Base-by-base conservation (phyloP, 2,329 filamentous ascomycete species). In the Colletotrichum sansevieriae region DNA sequence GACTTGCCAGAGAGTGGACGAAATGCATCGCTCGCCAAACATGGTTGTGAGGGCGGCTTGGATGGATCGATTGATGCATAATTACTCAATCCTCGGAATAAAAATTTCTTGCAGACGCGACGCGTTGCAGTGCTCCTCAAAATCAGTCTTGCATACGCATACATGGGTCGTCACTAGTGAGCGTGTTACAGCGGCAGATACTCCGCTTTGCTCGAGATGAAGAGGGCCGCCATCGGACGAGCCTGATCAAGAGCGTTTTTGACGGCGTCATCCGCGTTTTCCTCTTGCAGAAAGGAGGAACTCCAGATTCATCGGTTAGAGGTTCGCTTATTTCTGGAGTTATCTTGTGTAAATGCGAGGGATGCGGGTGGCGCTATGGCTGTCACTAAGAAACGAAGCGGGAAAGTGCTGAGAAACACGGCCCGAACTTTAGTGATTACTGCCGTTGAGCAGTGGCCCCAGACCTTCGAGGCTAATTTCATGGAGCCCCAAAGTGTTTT, bases 151-250 rank as follows among this genome's bases (percentile, higher is more conserved):
- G 62, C 62, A 65, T 61, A 43, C 35, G 37, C 46, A 35, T 39
- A 6, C 49, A 55, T 43, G 47, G 46, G 61, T 54, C 59, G 47
- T 65, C 62, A 49, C 47, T 49, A 65, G 55, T 46, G 61, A 59
- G 13, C 46, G 60, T 68, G 65, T 65, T 65, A 25, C 18, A 60
- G 55, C 61, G 65, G 47, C 61, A 60, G 39, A 25, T 66, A 41
- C 65, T 60, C 43, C 66, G 63, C 66, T 60, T 44, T 33, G 29
- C 46, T 37, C 15, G 44, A 18, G 25, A 25, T 22, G 15, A 63
- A 22, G 55, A 41, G 22, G 11, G 18, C 39, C 61, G 39, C 61
- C 41, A 41, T 51, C 47, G 33, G 62, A 29, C 47, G 47, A 41
- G 47, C 37, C 47, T 49, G 41, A 49, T 33, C 12, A 60, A 56